phyloP scores from a whole-genome alignment of 2,329 filamentous ascomycete genomes.

The Colletotrichum chrysophilum region DNA sequence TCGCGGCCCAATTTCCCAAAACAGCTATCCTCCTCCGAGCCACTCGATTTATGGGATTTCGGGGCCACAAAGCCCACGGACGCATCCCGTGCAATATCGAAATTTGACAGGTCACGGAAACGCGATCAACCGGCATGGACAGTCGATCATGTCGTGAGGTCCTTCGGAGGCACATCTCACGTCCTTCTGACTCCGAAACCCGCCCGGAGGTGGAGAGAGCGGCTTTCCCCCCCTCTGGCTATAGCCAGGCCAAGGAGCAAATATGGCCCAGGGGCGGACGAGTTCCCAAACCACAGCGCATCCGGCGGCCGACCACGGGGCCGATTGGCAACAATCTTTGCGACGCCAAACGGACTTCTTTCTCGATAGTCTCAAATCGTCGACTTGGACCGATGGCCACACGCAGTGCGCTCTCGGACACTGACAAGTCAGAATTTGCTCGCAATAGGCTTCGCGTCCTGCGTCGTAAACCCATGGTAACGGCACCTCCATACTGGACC shows the following conservation, averaged over 20 bases:
- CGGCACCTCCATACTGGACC: background rate
- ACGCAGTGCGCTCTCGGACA: background rate
- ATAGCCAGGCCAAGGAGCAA: background rate
- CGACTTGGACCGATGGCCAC: background rate
- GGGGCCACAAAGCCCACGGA: background rate
- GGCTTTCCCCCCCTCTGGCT: background rate
- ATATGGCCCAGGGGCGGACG: background rate
- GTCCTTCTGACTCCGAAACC: background rate
- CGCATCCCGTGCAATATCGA: background rate
- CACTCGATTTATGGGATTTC: background rate
- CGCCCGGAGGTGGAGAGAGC: background rate
- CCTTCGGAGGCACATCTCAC: background rate
- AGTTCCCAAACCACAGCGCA: background rate
- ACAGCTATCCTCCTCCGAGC: background rate
- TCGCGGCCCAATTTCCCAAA: constrained; percentile 18
- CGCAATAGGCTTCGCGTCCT: background rate
- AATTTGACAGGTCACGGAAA: constrained; percentile 15
- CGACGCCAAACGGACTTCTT: constrained; percentile 3
- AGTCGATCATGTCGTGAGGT: constrained; percentile 6
- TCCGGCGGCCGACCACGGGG: background rate
- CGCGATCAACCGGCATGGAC: constrained; percentile 20
- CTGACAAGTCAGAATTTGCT: background rate
- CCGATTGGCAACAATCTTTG: constrained; percentile 1
- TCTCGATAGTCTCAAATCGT: background rate
- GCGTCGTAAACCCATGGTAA: background rate